Percentiles rank a stretch among this genome's conserved stretches.
These are phyloP conservation scores for Aspergillus panamensis DNA, from an alignment of 495 filamentous ascomycete species.

Conservation along the genomic window DNA sequence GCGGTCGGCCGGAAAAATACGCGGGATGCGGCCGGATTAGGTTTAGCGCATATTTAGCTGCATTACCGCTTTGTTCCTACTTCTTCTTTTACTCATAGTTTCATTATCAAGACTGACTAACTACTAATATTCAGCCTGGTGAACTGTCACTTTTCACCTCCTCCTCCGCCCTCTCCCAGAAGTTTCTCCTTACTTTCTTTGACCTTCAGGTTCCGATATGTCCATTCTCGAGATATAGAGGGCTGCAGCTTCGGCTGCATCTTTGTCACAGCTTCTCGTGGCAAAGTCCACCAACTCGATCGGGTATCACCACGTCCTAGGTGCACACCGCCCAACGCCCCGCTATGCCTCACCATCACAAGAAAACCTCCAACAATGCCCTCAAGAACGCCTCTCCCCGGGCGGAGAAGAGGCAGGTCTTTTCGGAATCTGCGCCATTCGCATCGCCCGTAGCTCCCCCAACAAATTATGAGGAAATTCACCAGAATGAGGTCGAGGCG, in stretches of 20 bases:
- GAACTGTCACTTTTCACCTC: no score
- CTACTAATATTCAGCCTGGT: not conserved
- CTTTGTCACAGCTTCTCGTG: constrained; percentile 34
- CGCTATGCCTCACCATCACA: constrained; percentile 52
- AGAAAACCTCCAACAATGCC: constrained; percentile 39
- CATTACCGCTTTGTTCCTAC: constrained; percentile 14
- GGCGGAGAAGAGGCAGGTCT: constrained; percentile 32
- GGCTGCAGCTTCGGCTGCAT: constrained; percentile 43
- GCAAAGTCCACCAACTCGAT: constrained; percentile 27
- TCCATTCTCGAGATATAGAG: constrained; percentile 31
- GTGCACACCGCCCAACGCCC: constrained; percentile 33
- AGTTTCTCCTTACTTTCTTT: constrained; percentile 8
- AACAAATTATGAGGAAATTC: constrained; percentile 77
- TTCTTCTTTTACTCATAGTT: constrained; percentile 13
- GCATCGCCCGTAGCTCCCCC: constrained; percentile 29
- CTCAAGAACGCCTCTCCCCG: constrained; percentile 31
- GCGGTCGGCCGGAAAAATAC: constrained; percentile 25
- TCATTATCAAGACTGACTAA: not conserved
- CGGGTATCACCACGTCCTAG: constrained; percentile 19
- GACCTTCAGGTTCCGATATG: constrained; percentile 18
- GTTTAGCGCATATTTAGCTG: constrained; percentile 3
- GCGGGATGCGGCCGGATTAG: not conserved
- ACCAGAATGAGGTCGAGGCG: constrained; percentile 83
- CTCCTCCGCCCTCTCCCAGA: not conserved
- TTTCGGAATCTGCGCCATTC: constrained; percentile 28